A percentile compares a stretch with the other conserved stretches of the same genome.
These are phyloP conservation scores for Argentina anserina DNA, from an alignment of 306 rosid species.

Conservation along the genomic window DNA sequence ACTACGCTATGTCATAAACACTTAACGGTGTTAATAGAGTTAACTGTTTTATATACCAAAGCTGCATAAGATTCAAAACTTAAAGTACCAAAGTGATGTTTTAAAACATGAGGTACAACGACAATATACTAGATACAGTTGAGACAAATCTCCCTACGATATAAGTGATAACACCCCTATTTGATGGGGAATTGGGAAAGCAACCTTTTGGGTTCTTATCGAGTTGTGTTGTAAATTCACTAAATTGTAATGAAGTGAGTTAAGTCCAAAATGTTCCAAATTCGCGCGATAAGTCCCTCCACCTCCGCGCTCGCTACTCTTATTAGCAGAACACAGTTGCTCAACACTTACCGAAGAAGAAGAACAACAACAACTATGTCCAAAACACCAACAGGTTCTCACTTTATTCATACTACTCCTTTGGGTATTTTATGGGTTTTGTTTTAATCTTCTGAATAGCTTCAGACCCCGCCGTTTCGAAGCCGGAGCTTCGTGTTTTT, in stretches of 20 bases:
- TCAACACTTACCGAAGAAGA: background rate
- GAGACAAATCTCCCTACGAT: too few species aligned
- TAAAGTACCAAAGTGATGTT: too few species aligned
- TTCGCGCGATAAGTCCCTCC: background rate
- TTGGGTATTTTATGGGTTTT: background rate
- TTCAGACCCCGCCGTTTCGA: conserved; percentile 30
- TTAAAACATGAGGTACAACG: too few species aligned
- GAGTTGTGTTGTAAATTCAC: background rate
- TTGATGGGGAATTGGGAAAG: background rate
- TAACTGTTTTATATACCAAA: too few species aligned
- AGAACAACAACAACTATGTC: conserved; percentile 9
- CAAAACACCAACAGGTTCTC: conserved; percentile 8
- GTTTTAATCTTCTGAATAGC: conserved; percentile 12
- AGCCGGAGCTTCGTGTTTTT: conserved; percentile 57
- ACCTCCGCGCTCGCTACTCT: background rate
- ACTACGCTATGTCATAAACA: too few species aligned
- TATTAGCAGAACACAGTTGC: background rate
- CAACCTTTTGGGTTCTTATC: too few species aligned
- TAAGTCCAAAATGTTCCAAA: background rate
- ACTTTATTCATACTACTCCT: background rate
- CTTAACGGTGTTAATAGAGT: too few species aligned
- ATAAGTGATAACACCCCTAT: too few species aligned
- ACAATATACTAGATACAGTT: too few species aligned
- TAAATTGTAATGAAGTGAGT: background rate
- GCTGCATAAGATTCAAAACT: too few species aligned